Conservation (phyloP, 2,329 filamentous ascomycete species). For the Dactylellina parvicollis region DNA sequence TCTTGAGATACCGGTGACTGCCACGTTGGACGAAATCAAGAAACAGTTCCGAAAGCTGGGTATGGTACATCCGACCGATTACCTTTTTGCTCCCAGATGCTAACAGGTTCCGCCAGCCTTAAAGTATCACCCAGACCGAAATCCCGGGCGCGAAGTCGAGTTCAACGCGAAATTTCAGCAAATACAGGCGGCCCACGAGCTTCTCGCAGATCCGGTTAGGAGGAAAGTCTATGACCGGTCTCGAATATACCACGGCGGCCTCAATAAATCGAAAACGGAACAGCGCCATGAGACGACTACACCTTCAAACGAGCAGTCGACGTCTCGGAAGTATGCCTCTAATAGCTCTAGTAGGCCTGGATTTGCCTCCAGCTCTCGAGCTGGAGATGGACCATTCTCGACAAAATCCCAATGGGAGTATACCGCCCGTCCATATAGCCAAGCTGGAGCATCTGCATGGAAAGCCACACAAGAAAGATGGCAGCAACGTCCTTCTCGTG, state of each 20-base stretch:
- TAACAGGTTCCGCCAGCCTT: slow-evolving; percentile 68
- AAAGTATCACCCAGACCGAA: slow-evolving; percentile 88
- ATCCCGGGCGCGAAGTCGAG: slow-evolving; percentile 81
- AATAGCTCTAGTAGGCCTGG: slow-evolving; percentile 2
- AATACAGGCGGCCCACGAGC: slow-evolving; percentile 85
- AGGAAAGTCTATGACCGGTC: slow-evolving; percentile 69
- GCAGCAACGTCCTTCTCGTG: slow-evolving; percentile 31
- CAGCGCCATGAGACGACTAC: slow-evolving; percentile 8
- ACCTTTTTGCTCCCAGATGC: slow-evolving; percentile 28
- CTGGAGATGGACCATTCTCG: slow-evolving; percentile 26
- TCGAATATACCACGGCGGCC: slow-evolving; percentile 22
- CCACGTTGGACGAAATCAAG: slow-evolving; percentile 79
- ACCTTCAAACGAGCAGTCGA: slow-evolving; percentile 2
- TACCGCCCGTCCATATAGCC: slow-evolving; percentile 24
- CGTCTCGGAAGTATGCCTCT: slow-evolving; percentile 22
- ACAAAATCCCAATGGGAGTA: slow-evolving; percentile 47
- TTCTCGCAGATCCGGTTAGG: slow-evolving; percentile 71
- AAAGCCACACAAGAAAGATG: slow-evolving; percentile 43
- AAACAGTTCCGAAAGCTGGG: slow-evolving; percentile 86
- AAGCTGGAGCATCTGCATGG: slow-evolving; percentile 34
- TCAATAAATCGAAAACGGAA: slow-evolving; percentile 32
- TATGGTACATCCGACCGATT: slow-evolving; percentile 60
- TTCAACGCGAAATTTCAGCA: slow-evolving; percentile 84
- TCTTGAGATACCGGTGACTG: slow-evolving; percentile 75
- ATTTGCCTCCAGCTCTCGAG: slow-evolving; percentile 20